Evolutionary conservation across 2,329 filamentous ascomycete genomes (phyloP), one percentile per base, ranked within the genome.

Genomic region (Onygena corvina): DNA sequence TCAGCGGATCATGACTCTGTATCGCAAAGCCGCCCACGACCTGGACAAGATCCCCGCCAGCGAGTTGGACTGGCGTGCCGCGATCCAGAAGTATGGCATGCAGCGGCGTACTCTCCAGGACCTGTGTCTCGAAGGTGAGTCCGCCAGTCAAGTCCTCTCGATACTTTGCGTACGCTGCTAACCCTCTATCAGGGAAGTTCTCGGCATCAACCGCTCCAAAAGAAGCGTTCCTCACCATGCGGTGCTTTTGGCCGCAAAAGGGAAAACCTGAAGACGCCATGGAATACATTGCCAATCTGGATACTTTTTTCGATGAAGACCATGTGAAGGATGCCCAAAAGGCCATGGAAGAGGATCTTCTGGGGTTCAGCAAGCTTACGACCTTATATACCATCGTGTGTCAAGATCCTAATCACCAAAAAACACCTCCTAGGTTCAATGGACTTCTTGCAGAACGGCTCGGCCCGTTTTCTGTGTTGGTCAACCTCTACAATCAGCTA

Each of bases 221-320:
- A 36, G 53, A 54, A 42, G 53, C 51, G 47, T 53, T 53, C 49
- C 44, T 54, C 23, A 54, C 46, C 20, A 20, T 53, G 23, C 46
- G 42, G 34, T 50, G 49, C 30, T 48, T 54, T 48, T 53, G 51
- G 51, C 53, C 49, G 5, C 18, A 51, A 48, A 49, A 52, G 36
- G 40, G 33, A 30, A 9, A 9, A 6, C 27, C 20, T 18, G 23
- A 51, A 5, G 40, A 53, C 30, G 51, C 51, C 9, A 46, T 20
- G 20, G 18, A 18, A 3, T 50, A 53, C 50, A 54, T 54, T 48
- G 36, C 49, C 25, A 47, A 44, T 12, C 38, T 51, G 35, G 53
- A 50, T 34, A 45, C 45, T 48, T 50, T 53, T 29, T 53, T 54
- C 36, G 48, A 48, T 9, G 46, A 54, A 50, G 50, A 53, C 16